Evolutionary conservation across 768 basidiomycete species (phyloP).

Genomic region (Naganishia onofrii): DNA sequence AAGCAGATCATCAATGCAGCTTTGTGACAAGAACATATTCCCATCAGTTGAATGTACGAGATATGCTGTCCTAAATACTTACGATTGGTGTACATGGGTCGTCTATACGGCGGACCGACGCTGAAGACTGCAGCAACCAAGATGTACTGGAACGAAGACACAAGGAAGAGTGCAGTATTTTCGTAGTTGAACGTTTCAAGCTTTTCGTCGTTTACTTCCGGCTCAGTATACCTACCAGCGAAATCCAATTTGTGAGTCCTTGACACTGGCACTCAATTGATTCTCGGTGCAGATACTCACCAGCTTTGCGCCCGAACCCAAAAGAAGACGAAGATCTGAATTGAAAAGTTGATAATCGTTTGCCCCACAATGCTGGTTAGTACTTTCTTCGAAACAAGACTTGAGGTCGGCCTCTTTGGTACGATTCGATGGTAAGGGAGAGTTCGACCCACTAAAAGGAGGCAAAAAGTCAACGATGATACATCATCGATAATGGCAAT

Average conservation of each 20-base stretch:
- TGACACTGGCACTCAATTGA: neutral
- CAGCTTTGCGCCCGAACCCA: slow-evolving; percentile 84
- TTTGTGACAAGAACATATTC: slow-evolving; percentile 45
- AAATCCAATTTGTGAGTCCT: neutral
- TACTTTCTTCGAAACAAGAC: slow-evolving; percentile 91
- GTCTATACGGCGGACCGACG: slow-evolving; percentile 94
- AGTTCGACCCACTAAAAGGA: slow-evolving; percentile 80
- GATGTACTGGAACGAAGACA: slow-evolving; percentile 98
- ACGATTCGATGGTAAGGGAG: slow-evolving; percentile 81
- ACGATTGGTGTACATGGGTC: slow-evolving; percentile 95
- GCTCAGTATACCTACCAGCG: slow-evolving; percentile 69
- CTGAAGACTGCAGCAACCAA: slow-evolving; percentile 95
- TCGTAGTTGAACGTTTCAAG: slow-evolving; percentile 84
- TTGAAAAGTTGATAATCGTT: slow-evolving; percentile 73
- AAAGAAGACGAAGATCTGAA: slow-evolving; percentile 83
- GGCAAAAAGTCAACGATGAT: slow-evolving; percentile 3
- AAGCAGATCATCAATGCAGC: slow-evolving; percentile 80
- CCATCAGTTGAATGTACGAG: neutral
- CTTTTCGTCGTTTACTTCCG: slow-evolving; percentile 64
- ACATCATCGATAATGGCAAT: neutral
- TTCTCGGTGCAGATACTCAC: slow-evolving; percentile 55
- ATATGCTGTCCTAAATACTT: slow-evolving; percentile 38
- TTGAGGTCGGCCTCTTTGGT: slow-evolving; percentile 88
- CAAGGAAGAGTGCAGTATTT: slow-evolving; percentile 83
- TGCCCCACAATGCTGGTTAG: slow-evolving; percentile 90